Conservation (phyloP, 805 yeast species). For the Starmerella vitae region DNA sequence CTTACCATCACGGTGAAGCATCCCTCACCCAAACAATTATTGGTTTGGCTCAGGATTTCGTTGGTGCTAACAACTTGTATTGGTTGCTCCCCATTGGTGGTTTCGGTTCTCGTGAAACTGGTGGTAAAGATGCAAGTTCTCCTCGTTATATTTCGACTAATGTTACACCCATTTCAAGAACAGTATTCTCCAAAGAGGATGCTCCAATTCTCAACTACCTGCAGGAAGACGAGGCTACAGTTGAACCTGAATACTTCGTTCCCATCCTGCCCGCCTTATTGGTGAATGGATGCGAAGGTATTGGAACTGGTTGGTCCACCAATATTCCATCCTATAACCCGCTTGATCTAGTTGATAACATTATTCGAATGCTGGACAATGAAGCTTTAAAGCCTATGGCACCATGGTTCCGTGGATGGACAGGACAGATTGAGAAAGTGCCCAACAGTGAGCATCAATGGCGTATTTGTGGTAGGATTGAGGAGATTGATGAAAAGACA, state of each 20-base stretch:
- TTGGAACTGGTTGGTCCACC: constrained; percentile 98
- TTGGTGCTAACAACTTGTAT: constrained; percentile 83
- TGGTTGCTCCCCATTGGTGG: constrained; percentile 81
- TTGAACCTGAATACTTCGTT: constrained; percentile 90
- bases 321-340: constrained; percentile 87
- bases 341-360: constrained; percentile 58
- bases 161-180: constrained; percentile 58
- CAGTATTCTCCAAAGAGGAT: constrained; percentile 66
- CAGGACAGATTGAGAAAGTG: constrained; percentile 56
- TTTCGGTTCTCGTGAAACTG: constrained; percentile 89
- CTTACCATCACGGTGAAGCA: constrained; percentile 90
- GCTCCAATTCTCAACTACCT: constrained; percentile 63
- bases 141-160: constrained; percentile 92
- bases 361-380: constrained; percentile 58
- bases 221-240: constrained; percentile 85
- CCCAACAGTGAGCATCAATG: constrained; percentile 44
- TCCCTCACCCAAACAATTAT: constrained; percentile 81
- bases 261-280: constrained; percentile 93
- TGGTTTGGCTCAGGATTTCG: constrained; percentile 87
- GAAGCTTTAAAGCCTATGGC: constrained; percentile 57
- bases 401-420: constrained; percentile 97
- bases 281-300: constrained; percentile 94
- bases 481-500: constrained; percentile 64
- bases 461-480: constrained; percentile 66
- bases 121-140: constrained; percentile 98